Evolutionary conservation across 768 basidiomycete genomes (phyloP), one percentile per base, ranked within the genome.

Genomic region (Lactarius hatsudake): DNA sequence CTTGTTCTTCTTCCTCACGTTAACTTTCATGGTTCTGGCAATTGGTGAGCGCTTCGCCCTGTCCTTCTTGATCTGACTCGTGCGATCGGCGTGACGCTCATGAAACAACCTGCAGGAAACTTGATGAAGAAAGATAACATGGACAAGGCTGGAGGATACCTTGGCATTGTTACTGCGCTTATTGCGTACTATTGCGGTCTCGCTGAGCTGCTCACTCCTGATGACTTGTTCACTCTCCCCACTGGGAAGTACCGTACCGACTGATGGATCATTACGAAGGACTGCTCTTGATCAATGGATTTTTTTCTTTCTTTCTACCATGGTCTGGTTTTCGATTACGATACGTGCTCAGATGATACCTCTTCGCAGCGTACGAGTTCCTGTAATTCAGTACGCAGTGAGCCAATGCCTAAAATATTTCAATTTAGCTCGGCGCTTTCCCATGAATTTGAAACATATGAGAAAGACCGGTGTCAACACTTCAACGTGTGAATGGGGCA

Each of bases 21-120:
- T 83, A 59, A 87, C 87, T 7, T 88, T 84, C 78, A 51, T 81
- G 51, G 65, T 85, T 18, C 78, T 86, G 51, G 78, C 78, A 5
- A 69, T 76, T 13, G 81, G 82, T 70, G 72, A 75, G 71, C 81
- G 20, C n/a, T 15, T 17, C 34, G 17, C 30, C 13, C 40, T 58
- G 5, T 62, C 17, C 3, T 26, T 28, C 13, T 60, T 3, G 3
- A 23, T 64, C 4, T 51, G 28, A n/a, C 30, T 28, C 1, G 59
- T 38, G 48, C 23, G 12, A 23, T 0, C 20, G 23, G 65, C 71
- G 73, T 69, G 59, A 69, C 73, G 26, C 71, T 75, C 66, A 66
- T 73, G 43, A 63, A 17, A 45, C 28, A n/a, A 20, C 4, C 10
- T n/a, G 20, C 70, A 68, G 69, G 30, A 66, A 13, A 63, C 57